These are phyloP conservation scores for Arabidopsis thaliana DNA, from an alignment of 345 rosid genomes.

Conservation along the genomic window DNA sequence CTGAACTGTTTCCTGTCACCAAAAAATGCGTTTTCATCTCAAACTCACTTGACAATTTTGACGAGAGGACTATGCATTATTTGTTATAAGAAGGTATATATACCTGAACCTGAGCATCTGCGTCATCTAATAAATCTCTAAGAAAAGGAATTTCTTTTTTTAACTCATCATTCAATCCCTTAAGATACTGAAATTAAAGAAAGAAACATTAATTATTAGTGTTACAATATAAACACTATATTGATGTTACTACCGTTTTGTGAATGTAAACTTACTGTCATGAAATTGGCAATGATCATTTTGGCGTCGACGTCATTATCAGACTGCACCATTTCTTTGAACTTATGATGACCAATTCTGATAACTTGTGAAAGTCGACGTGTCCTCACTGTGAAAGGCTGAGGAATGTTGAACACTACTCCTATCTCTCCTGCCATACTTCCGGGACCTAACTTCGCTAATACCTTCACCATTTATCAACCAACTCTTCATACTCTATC, in stretches of 20 bases:
- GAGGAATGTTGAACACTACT: slow-evolving; percentile 88
- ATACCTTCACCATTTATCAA: slow-evolving; percentile 49
- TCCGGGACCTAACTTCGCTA: slow-evolving; percentile 70
- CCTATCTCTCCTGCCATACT: slow-evolving; percentile 93
- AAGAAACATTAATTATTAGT: not conserved
- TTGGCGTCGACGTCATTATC: slow-evolving; percentile 62
- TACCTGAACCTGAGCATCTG: slow-evolving; percentile 57
- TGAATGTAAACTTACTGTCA: slow-evolving; percentile 31
- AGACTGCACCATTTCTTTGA: slow-evolving; percentile 80
- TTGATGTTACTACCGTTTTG: not conserved
- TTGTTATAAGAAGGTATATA: slow-evolving; percentile 36
- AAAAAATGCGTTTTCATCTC: slow-evolving; percentile 10
- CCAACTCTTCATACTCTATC: not conserved
- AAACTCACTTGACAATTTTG: slow-evolving; percentile 9
- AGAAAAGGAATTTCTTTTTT: slow-evolving; percentile 64
- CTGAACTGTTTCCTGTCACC: slow-evolving; percentile 53
- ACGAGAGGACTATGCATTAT: not conserved
- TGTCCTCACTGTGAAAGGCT: slow-evolving; percentile 66
- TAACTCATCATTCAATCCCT: slow-evolving; percentile 59
- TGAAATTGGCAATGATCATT: slow-evolving; percentile 65
- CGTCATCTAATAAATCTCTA: slow-evolving; percentile 55
- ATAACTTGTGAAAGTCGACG: slow-evolving; percentile 88
- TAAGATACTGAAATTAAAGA: slow-evolving; percentile 58
- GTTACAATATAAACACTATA: not conserved
- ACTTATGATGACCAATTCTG: slow-evolving; percentile 74